Evolutionary conservation across 768 basidiomycete species (phyloP), one percentile per base, ranked within the genome.

Genomic region (Pleurotus tuber-regium): DNA sequence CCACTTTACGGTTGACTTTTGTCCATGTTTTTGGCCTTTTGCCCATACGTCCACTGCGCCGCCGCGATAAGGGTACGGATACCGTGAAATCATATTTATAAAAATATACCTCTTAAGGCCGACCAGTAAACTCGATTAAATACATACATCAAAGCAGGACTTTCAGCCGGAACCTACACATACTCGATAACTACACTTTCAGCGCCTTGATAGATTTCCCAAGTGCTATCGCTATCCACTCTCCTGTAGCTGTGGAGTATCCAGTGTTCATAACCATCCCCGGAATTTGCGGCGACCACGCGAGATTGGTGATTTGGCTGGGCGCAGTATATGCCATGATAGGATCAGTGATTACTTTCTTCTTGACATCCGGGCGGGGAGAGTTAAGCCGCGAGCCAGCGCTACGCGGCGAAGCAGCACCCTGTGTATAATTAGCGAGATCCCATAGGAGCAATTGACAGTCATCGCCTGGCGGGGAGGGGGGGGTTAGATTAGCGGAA

Each of bases 391-490:
- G 80, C 29, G 87, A 83, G 50, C 83, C 82, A 12, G 79, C 73
- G 41, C 83, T 79, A n/a, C 87, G 78, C 18, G 87, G 88, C 25
- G 86, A 89, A 18, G 84, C 76, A 2, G 81, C 78, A 30, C 70
- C 74, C 57, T 77, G 82, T 7, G 84, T 78, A 61, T 84, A 74
- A 47, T 74, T 72, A 52, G 84, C 75, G 38, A 97, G 78, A 64
- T 98, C 95, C 91, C 95, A 98, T 11, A 98, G 66, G 8, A 97
- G 73, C n/a, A 97, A 75, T 70, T 96, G 94, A 57, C 88, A 89
- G 69, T 98, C 95, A 65, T 98, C 95, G 51, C 84, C 94, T 97
- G 63, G 48, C 51, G 33, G 47, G 52, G 26, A 50, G 52, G 39
- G 51, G 30, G 14, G 33, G 19, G 36, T 29, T 14, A 38, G 26